A percentile compares a stretch with the other conserved stretches of the same genome.
These are phyloP conservation scores for Spathaspora sp. DNA, from an alignment of 805 yeast species.

Conservation along the genomic window DNA sequence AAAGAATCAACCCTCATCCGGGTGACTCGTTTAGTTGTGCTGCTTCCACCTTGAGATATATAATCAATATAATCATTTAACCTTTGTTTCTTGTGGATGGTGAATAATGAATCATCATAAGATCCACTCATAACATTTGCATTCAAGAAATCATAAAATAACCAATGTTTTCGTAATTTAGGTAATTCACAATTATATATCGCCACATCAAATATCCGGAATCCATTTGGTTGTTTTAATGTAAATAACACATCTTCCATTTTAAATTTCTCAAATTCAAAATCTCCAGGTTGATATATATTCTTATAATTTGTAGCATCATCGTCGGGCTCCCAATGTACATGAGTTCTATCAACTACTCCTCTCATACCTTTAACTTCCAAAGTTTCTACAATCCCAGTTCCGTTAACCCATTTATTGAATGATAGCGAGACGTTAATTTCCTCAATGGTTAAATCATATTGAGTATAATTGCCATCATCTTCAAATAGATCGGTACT, in stretches of 20 bases:
- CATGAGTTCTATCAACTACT: constrained; percentile 86
- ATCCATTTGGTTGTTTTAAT: constrained; percentile 73
- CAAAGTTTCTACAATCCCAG: constrained; percentile 75
- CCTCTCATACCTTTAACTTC: constrained; percentile 87
- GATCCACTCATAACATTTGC: constrained; percentile 86
- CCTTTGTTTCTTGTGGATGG: constrained; percentile 77
- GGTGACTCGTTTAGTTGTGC: constrained; percentile 53
- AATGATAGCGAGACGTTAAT: constrained; percentile 78
- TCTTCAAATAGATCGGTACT: constrained; percentile 45
- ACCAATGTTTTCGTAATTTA: constrained; percentile 85
- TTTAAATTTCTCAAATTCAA: constrained; percentile 79
- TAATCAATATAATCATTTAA: constrained; percentile 40
- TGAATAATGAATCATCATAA: constrained; percentile 89
- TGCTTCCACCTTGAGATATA: constrained; percentile 15
- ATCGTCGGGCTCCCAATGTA: constrained; percentile 75
- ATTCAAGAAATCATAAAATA: constrained; percentile 80
- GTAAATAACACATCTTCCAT: constrained; percentile 85
- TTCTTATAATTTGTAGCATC: constrained; percentile 80
- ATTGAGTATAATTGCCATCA: constrained; percentile 96
- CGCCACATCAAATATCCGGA: constrained; percentile 82
- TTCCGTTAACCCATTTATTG: constrained; percentile 84
- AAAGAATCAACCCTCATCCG: constrained; percentile 82
- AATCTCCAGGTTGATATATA: constrained; percentile 79
- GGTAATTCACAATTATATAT: constrained; percentile 84
- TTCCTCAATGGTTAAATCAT: constrained; percentile 84